These are phyloP conservation scores for Coemansia sp. DNA, from an alignment of 192 early-diverging fungal species.

Conservation along the genomic window DNA sequence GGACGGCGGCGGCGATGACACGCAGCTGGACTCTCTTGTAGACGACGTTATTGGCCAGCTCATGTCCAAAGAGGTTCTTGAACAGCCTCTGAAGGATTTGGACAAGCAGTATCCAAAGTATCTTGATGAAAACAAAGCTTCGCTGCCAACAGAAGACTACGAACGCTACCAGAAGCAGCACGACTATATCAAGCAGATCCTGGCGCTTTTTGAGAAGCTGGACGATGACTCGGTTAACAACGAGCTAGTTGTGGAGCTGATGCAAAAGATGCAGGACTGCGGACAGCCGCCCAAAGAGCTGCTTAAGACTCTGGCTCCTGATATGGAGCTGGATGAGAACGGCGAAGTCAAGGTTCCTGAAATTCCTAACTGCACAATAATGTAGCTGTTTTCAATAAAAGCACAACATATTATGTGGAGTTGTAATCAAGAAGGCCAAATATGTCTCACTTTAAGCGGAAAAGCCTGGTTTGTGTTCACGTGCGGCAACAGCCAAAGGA, in stretches of 20 bases:
- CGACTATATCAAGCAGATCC: constrained; percentile 75
- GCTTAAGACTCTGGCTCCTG: constrained; percentile 88
- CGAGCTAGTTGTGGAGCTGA: constrained; percentile 84
- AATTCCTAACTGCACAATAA: constrained; percentile 37
- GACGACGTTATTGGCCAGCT: constrained; percentile 89
- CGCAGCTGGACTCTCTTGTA: constrained; percentile 83
- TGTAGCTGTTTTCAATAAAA: constrained; percentile 3
- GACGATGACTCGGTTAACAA: constrained; percentile 62
- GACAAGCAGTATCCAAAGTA: constrained; percentile 87
- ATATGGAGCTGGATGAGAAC: constrained; percentile 78
- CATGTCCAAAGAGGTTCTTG: constrained; percentile 90
- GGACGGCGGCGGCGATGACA: constrained; percentile 72
- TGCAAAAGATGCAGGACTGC: constrained; percentile 97
- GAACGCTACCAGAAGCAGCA: constrained; percentile 80
- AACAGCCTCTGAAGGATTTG: constrained; percentile 96
- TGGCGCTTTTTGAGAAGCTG: constrained; percentile 71
- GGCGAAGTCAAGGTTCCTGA: constrained; percentile 68
- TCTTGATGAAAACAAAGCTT: constrained; percentile 77
- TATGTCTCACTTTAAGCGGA: no score
- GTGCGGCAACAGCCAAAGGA: no score
- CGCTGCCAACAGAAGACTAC: constrained; percentile 68
- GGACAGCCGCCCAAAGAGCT: constrained; percentile 94
- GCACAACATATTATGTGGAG: no score
- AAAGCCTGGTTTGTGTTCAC: no score
- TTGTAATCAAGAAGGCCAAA: no score